Evolutionary conservation across 148 eudicot species (phyloP).

Genomic region (Fagopyrum tataricum): DNA sequence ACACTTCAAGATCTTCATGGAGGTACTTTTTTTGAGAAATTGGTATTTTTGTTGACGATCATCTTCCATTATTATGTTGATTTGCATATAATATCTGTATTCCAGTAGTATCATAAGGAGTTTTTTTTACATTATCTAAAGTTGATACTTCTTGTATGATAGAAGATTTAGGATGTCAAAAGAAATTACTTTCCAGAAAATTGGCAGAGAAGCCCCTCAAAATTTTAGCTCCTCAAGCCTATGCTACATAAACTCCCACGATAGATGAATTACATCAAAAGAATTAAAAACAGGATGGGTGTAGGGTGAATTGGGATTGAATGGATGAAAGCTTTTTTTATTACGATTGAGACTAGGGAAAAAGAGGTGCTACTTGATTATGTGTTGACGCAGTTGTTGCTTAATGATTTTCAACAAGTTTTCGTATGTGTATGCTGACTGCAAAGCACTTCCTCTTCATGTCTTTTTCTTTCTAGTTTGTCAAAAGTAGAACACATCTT

Average conservation of each 20-base stretch:
- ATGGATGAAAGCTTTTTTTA: neutral
- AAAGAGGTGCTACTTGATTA: neutral
- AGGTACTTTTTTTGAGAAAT: slow-evolving; percentile 36
- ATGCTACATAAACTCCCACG: neutral
- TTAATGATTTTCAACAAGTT: neutral
- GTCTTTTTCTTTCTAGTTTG: neutral
- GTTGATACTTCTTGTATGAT: neutral
- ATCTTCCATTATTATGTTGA: neutral
- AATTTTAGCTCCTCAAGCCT: neutral
- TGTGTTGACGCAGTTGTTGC: neutral
- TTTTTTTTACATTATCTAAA: neutral
- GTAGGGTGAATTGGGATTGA: slow-evolving; percentile 1
- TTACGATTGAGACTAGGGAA: neutral
- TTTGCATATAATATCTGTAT: neutral
- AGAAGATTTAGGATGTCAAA: neutral
- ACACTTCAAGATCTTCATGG: slow-evolving; percentile 97
- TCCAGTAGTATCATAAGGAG: neutral
- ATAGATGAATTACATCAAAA: neutral
- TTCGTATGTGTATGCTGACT: neutral
- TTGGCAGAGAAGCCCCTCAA: neutral
- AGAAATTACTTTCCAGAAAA: neutral
- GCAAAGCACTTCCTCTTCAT: neutral
- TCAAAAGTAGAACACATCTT: neutral
- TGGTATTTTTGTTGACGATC: neutral
- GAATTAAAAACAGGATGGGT: neutral